These are phyloP conservation scores for Scytalidium sp. DNA, from an alignment of 2,329 filamentous ascomycete species.

Conservation along the genomic window DNA sequence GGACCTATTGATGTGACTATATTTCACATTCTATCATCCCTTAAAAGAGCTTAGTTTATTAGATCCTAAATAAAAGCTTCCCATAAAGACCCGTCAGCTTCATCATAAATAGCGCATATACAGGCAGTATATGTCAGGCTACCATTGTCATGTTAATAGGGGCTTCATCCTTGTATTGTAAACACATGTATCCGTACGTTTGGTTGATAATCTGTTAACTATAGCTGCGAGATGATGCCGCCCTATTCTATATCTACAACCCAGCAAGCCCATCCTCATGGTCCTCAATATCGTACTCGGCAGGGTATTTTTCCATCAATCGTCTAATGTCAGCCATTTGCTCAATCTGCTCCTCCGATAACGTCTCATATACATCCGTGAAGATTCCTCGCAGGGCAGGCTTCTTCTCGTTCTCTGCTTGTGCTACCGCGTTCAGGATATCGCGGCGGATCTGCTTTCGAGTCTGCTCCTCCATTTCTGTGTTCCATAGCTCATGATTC, in stretches of 20 bases:
- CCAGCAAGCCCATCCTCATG: constrained; percentile 70
- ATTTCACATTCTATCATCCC: too few relatives aligned
- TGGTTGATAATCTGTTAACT: too few relatives aligned
- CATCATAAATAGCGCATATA: too few relatives aligned
- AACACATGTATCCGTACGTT: too few relatives aligned
- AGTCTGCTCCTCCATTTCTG: constrained; percentile 70
- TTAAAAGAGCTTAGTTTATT: too few relatives aligned
- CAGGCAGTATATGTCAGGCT: too few relatives aligned
- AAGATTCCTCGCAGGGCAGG: constrained; percentile 69
- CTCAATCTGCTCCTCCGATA: constrained; percentile 70
- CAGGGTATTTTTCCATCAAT: constrained; percentile 75
- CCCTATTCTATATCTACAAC: constrained; percentile 35
- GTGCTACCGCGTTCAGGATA: constrained; percentile 75
- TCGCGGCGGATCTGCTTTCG: constrained; percentile 64
- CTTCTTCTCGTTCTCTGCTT: constrained; percentile 75
- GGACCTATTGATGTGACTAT: too few relatives aligned
- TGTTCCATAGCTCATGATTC: constrained; percentile 74
- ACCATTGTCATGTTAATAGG: too few relatives aligned
- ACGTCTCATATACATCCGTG: constrained; percentile 77
- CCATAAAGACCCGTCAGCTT: too few relatives aligned
- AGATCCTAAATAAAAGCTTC: too few relatives aligned
- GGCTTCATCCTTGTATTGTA: too few relatives aligned
- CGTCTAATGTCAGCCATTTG: constrained; percentile 72
- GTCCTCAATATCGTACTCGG: constrained; percentile 79
- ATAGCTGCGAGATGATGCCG: too few relatives aligned